Conservation (phyloP, 2,329 filamentous ascomycete genomes). For the Talaromyces amestolkiae region DNA sequence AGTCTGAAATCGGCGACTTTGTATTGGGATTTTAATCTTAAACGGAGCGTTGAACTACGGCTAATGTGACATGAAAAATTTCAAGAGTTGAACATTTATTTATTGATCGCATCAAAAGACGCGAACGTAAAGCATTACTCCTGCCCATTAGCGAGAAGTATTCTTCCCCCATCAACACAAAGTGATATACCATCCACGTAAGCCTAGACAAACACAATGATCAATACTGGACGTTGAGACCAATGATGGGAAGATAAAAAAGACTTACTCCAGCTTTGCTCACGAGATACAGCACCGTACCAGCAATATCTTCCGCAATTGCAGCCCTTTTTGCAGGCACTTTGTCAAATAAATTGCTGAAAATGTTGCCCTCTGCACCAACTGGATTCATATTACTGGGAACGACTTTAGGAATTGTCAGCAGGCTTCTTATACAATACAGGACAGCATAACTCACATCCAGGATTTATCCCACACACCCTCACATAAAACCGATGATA, state of each 20-base stretch:
- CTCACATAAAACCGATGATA: constrained; percentile 46
- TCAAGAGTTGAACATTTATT: background rate
- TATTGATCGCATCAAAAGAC: background rate
- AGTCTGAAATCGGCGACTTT: too few relatives aligned
- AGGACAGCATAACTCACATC: constrained; percentile 33
- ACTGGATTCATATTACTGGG: constrained; percentile 49
- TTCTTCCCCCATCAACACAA: constrained; percentile 42
- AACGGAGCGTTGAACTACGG: background rate
- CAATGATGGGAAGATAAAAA: too few relatives aligned
- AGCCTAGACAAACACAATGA: constrained; percentile 25
- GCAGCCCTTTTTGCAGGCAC: constrained; percentile 42
- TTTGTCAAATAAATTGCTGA: constrained; percentile 42
- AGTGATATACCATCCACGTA: constrained; percentile 43
- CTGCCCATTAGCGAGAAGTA: constrained; percentile 43
- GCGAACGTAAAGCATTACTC: constrained; percentile 20
- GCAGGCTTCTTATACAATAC: background rate
- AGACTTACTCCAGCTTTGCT: constrained; percentile 42
- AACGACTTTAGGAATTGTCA: constrained; percentile 32
- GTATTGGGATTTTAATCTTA: too few relatives aligned
- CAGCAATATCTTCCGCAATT: constrained; percentile 43
- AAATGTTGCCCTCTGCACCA: constrained; percentile 42
- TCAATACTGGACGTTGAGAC: background rate
- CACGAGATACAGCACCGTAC: constrained; percentile 43
- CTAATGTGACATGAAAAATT: background rate
- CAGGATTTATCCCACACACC: constrained; percentile 47